Evolutionary conservation across 2,329 filamentous ascomycete genomes (phyloP).

Genomic region (Alternaria dauci): DNA sequence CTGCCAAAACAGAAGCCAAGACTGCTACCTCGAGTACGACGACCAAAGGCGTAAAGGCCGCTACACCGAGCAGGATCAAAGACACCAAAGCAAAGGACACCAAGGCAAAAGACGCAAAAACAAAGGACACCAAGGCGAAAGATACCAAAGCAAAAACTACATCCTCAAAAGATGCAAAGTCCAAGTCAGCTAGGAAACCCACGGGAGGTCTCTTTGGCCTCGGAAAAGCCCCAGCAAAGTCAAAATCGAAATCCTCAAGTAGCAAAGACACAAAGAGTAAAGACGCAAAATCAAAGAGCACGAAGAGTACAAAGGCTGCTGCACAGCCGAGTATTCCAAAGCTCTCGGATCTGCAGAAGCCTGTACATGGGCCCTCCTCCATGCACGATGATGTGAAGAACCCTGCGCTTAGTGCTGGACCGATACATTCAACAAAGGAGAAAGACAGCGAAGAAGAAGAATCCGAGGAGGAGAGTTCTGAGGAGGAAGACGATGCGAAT

Average conservation of each 20-base stretch:
- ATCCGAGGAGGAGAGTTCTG: slow-evolving; percentile 16
- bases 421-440: slow-evolving; percentile 26
- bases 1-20: slow-evolving; percentile 7
- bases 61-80: slow-evolving; percentile 5
- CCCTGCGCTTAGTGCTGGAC: slow-evolving; percentile 32
- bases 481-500: slow-evolving; percentile 8
- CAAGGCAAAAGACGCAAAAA: slow-evolving; percentile 6
- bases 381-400: slow-evolving; percentile 39
- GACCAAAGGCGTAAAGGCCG: slow-evolving; percentile 2
- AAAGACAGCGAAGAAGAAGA: slow-evolving; percentile 14
- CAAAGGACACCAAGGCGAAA: slow-evolving; percentile 7
- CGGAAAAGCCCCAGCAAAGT: slow-evolving; percentile 8
- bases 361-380: slow-evolving; percentile 32
- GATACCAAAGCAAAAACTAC: slow-evolving; percentile 1
- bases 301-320: slow-evolving; percentile 1
- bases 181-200: slow-evolving; percentile 12
- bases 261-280: slow-evolving; percentile 11
- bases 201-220: slow-evolving; percentile 15
- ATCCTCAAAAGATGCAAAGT: slow-evolving; percentile 3
- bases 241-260: slow-evolving; percentile 12
- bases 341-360: slow-evolving; percentile 26
- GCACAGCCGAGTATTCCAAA: slow-evolving; percentile 24
- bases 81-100: slow-evolving; percentile 8
- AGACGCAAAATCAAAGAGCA: not conserved
- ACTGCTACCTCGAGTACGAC: not conserved